Evolutionary conservation across 164 flowering plant species (phyloP).

Genomic region (Vitis rupestris): DNA sequence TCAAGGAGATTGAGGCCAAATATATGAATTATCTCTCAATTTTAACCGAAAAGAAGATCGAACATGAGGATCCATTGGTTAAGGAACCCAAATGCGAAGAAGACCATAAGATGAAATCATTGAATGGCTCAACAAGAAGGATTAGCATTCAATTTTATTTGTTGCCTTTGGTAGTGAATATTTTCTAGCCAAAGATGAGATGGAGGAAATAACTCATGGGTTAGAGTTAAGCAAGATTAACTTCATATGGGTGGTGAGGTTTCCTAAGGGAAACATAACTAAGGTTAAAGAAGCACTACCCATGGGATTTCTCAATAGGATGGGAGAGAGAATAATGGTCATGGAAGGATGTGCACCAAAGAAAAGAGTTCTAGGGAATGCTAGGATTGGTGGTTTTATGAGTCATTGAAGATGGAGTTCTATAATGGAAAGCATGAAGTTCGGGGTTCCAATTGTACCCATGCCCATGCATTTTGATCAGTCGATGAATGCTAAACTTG

Average conservation of each 20-base stretch:
- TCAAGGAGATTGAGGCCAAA: slow-evolving; percentile 15
- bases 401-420: slow-evolving; percentile 36
- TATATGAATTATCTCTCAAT: slow-evolving; percentile 12
- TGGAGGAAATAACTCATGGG: no score
- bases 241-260: slow-evolving; percentile 31
- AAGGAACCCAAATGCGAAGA: not conserved
- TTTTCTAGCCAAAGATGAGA: no score
- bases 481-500: slow-evolving; percentile 17
- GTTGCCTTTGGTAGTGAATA: no score
- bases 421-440: slow-evolving; percentile 19
- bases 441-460: slow-evolving; percentile 24
- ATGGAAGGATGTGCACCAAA: slow-evolving; percentile 26
- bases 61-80: slow-evolving; percentile 16
- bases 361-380: slow-evolving; percentile 8
- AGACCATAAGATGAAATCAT: not conserved
- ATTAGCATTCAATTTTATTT: not conserved
- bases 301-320: slow-evolving; percentile 4
- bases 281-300: slow-evolving; percentile 13
- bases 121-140: slow-evolving; percentile 8
- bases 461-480: slow-evolving; percentile 28
- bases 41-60: not conserved
- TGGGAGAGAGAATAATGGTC: slow-evolving; percentile 14
- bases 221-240: no score
- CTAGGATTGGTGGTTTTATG: slow-evolving; percentile 26
- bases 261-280: slow-evolving; percentile 9